A percentile compares a stretch with the other conserved stretches of the same genome.
These are phyloP conservation scores for Fusarium sp. DNA, from an alignment of 2,329 filamentous ascomycete species.

Conservation along the genomic window DNA sequence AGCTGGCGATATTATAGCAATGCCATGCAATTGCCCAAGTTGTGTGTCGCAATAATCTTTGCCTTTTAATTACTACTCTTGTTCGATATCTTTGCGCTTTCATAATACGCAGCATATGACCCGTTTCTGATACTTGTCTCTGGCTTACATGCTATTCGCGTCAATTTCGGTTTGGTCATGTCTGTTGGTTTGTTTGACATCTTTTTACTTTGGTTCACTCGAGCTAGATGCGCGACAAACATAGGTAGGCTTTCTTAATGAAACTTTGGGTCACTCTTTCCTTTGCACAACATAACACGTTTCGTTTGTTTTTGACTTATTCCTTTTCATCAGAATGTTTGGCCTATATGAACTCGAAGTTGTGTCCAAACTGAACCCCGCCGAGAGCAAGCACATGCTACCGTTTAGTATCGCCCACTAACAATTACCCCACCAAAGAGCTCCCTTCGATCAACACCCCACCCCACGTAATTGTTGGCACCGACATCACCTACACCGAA, in stretches of 20 bases:
- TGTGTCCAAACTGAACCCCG: constrained; percentile 7
- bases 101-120: too few relatives aligned
- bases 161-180: too few relatives aligned
- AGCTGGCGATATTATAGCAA: too few relatives aligned
- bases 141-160: too few relatives aligned
- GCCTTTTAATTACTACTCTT: too few relatives aligned
- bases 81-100: too few relatives aligned
- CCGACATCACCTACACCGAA: constrained; percentile 36
- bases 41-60: too few relatives aligned
- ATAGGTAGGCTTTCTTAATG: background rate
- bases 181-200: background rate
- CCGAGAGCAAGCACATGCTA: constrained; percentile 32
- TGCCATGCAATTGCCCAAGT: too few relatives aligned
- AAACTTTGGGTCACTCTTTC: background rate
- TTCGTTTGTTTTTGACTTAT: background rate
- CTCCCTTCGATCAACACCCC: constrained; percentile 34
- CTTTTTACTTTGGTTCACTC: background rate
- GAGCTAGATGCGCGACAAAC: background rate
- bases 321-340: background rate
- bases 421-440: constrained; percentile 48
- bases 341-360: background rate
- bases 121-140: too few relatives aligned
- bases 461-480: constrained; percentile 33
- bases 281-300: background rate
- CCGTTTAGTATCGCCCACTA: constrained; percentile 8